These are phyloP conservation scores for Sphagnum fallax DNA, from an alignment of 228 moss, liverwort and hornwort species.

Conservation along the genomic window DNA sequence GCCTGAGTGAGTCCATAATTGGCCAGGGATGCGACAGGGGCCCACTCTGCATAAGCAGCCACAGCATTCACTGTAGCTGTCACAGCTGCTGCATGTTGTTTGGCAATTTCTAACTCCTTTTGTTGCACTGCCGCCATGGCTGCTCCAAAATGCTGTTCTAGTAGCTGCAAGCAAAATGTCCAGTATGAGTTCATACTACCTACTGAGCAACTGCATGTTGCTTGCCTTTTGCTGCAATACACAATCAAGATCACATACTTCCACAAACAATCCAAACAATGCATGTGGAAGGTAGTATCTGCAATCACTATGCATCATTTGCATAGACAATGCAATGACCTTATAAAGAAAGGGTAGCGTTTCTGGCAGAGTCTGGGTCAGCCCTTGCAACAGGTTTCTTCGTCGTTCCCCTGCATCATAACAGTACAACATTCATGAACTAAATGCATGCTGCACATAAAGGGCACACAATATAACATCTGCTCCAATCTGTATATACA, in stretches of 20 bases:
- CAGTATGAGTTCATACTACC: background rate
- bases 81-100: conserved; percentile 75
- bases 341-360: conserved; percentile 85
- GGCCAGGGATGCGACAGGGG: conserved; percentile 71
- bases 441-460: too few species aligned
- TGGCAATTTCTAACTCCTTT: conserved; percentile 54
- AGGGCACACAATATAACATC: too few species aligned
- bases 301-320: too few species aligned
- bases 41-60: conserved; percentile 91
- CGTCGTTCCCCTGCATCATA: conserved; percentile 64
- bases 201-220: background rate
- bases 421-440: background rate
- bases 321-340: conserved; percentile 16
- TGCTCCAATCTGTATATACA: too few species aligned
- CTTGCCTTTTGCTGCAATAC: background rate
- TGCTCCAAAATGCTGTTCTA: conserved; percentile 71
- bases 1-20: conserved; percentile 79
- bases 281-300: too few species aligned
- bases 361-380: conserved; percentile 81
- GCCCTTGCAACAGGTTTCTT: conserved; percentile 74
- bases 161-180: conserved; percentile 32
- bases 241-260: background rate
- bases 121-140: conserved; percentile 53
- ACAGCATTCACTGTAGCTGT: conserved; percentile 79
- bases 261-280: background rate